Percentiles rank a stretch among this genome's conserved stretches.
Conservation (phyloP, 116 monocot species). For the Iris pallida region DNA sequence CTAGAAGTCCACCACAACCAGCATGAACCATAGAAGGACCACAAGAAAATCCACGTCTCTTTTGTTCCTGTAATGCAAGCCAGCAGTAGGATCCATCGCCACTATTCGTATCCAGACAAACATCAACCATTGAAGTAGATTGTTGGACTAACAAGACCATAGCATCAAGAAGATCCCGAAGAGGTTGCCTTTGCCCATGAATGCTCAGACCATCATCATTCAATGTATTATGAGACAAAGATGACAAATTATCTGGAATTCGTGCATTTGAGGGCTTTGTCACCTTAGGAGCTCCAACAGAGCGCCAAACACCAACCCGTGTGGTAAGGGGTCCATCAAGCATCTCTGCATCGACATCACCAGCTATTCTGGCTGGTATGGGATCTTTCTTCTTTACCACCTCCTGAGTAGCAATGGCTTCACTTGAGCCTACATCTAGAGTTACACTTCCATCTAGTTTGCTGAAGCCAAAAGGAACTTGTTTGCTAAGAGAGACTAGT, state of each 20-base stretch:
- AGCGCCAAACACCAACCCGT: conserved; percentile 89
- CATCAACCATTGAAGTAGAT: conserved; percentile 76
- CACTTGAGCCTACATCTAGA: conserved; percentile 28
- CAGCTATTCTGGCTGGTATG: conserved; percentile 72
- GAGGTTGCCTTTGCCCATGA: conserved; percentile 45
- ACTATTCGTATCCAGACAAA: conserved; percentile 73
- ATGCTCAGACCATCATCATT: conserved; percentile 36
- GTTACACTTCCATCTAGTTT: conserved; percentile 28
- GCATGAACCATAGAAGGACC: conserved; percentile 92
- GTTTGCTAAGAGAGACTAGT: conserved; percentile 45
- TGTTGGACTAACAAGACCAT: conserved; percentile 83
- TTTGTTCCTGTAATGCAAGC: conserved; percentile 87
- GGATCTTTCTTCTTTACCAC: conserved; percentile 59
- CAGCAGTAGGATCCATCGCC: conserved; percentile 71
- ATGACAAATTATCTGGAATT: conserved; percentile 34
- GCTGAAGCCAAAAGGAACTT: conserved; percentile 23
- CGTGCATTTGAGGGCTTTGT: conserved; percentile 33
- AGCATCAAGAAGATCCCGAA: conserved; percentile 81
- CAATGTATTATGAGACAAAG: conserved; percentile 30
- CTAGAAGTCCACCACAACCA: conserved; percentile 91
- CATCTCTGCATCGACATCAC: conserved; percentile 59
- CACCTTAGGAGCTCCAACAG: conserved; percentile 64
- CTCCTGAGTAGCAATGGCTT: conserved; percentile 23
- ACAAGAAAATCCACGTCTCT: conserved; percentile 77
- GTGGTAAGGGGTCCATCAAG: conserved; percentile 41